Evolutionary conservation across 176 grass and related monocot genomes (phyloP), one percentile per base, ranked within the genome.

Genomic region (Avena insularis): DNA sequence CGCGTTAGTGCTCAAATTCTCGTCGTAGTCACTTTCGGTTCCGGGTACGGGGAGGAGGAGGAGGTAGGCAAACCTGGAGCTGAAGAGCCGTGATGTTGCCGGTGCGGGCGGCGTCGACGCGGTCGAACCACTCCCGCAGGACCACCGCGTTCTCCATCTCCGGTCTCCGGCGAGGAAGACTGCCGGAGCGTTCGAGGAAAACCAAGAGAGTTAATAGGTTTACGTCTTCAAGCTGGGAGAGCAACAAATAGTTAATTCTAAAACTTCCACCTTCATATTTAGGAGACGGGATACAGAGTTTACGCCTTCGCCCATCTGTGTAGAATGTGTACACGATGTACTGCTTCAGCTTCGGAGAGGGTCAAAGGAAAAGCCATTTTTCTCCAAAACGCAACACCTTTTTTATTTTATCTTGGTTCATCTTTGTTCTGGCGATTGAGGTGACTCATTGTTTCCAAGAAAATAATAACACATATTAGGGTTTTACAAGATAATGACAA

Each of bases 41-140:
- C 10, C 43, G 23, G 3, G 40, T 69, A 62, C 61, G 79, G 82
- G 40, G 15, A 23, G 4, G 20, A 48, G 78, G 20, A 48, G 78
- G 31, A 68, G 25, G 4, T 35, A 9, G 40, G 43, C 64, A 13
- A 62, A 94, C 92, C 90, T 94, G 90, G 65, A 94, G 92, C 78
- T 94, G 88, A 20, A 74, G 45, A 61, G 86, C 90, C 47, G 92
- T 92, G 92, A 97, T 85, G 88, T 97, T 97, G 15, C 88, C 92
- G 8, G 90, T 88, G 88, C 60, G 81, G 60, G 54, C 71, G 71
- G 88, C 82, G 72, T 97, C 95, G 40, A 97, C 90, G 66, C 90
- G 81, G 47, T 92, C 81, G 80, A 94, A 97, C 95, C 95, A 97
- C 81, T 94, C 88, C 65, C 92, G 36, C 8, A 94, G 88, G 35